A percentile compares a stretch with the other conserved stretches of the same genome.
phyloP scores from a whole-genome alignment of 2,329 filamentous ascomycete species.

The Helminthosporium solani region DNA sequence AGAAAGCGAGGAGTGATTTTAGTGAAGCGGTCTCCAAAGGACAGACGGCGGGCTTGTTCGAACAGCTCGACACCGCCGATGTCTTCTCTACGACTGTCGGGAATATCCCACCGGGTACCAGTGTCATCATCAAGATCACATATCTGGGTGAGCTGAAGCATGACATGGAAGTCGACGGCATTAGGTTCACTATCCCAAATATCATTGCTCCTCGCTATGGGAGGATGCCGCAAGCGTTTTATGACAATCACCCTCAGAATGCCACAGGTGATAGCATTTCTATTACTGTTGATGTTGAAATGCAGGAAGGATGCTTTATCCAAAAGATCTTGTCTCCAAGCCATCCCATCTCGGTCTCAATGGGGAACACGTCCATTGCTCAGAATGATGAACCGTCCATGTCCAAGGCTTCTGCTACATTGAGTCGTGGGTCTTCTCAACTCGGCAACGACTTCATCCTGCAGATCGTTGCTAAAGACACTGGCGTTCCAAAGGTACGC shows the following conservation, averaged over 20 bases:
- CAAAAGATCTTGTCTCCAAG: conserved; percentile 65
- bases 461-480: conserved; percentile 61
- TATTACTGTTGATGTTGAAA: conserved; percentile 61
- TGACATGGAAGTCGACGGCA: conserved; percentile 65
- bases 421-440: conserved; percentile 55
- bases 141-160: conserved; percentile 73
- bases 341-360: conserved; percentile 65
- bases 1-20: conserved; percentile 62
- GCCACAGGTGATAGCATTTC: conserved; percentile 45
- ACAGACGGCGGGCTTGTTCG: conserved; percentile 64
- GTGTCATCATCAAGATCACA: conserved; percentile 61
- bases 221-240: conserved; percentile 43
- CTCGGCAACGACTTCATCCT: conserved; percentile 68
- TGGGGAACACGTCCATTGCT: conserved; percentile 59
- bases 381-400: conserved; percentile 52
- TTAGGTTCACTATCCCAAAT: conserved; percentile 69
- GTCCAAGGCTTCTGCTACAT: conserved; percentile 62
- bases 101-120: conserved; percentile 62
- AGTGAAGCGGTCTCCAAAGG: conserved; percentile 59
- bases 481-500: conserved; percentile 54
- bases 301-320: conserved; percentile 59
- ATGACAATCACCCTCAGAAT: conserved; percentile 8
- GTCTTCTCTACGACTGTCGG: conserved; percentile 69
- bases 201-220: conserved; percentile 68
- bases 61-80: conserved; percentile 63